Conservation (phyloP, 441 rosid species). For the Hura crepitans region DNA sequence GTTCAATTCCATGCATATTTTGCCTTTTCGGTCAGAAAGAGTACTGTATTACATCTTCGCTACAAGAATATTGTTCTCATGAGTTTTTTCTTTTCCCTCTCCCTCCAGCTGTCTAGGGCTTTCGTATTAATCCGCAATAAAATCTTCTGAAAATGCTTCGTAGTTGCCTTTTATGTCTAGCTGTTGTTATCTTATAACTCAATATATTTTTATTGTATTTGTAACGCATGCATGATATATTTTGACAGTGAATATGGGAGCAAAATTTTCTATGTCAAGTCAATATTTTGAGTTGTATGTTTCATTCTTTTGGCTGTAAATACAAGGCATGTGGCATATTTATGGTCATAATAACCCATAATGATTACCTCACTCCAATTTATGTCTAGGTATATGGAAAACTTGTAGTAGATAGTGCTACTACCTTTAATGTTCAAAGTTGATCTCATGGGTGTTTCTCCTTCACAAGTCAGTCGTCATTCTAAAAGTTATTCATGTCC, state of each 20-base stretch:
- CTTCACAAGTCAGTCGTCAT: slow-evolving; percentile 34
- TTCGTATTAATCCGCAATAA: background rate
- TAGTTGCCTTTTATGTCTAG: background rate
- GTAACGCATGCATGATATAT: background rate
- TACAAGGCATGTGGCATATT: background rate
- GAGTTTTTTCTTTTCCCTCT: background rate
- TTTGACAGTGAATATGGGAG: slow-evolving; percentile 15
- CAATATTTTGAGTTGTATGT: slow-evolving; percentile 6
- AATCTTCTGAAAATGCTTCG: background rate
- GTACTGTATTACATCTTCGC: background rate
- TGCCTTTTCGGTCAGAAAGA: background rate
- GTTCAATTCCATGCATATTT: background rate
- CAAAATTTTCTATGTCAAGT: background rate
- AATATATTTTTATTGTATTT: background rate
- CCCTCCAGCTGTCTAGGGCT: background rate
- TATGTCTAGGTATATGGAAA: background rate
- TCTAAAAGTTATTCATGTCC: slow-evolving; percentile 24
- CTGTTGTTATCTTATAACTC: background rate
- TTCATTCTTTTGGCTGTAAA: slow-evolving; percentile 2
- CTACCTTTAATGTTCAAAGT: slow-evolving; percentile 31
- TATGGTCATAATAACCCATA: background rate
- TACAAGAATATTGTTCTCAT: background rate
- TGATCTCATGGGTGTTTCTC: slow-evolving; percentile 35
- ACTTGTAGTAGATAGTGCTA: slow-evolving; percentile 7
- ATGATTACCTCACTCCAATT: background rate